These are phyloP conservation scores for Xerocomellus amylosporus DNA, from an alignment of 768 basidiomycete species.

Conservation along the genomic window DNA sequence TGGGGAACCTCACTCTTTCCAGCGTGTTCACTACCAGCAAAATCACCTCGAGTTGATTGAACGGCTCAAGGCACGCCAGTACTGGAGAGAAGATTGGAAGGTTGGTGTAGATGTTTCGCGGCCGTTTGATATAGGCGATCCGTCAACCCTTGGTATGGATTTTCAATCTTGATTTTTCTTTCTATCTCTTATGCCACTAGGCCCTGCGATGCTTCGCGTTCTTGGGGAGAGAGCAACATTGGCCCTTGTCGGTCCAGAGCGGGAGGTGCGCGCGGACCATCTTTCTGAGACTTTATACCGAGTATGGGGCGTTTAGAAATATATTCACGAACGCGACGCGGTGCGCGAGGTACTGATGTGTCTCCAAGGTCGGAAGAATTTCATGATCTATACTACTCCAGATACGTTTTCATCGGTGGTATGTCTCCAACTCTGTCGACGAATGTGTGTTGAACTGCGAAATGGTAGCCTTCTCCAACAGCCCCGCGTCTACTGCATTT, in stretches of 20 bases:
- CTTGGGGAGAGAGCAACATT: conserved; percentile 38
- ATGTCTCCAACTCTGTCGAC: neutral
- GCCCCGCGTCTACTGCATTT: conserved; percentile 65
- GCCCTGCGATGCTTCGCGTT: conserved; percentile 42
- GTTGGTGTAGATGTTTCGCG: conserved; percentile 41
- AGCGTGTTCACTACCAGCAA: conserved; percentile 1
- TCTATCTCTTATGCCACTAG: conserved; percentile 28
- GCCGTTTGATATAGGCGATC: conserved; percentile 62
- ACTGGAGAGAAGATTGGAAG: conserved; percentile 71
- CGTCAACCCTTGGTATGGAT: conserved; percentile 65
- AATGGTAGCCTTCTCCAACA: conserved; percentile 43
- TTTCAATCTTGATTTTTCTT: neutral
- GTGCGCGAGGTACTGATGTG: conserved; percentile 76
- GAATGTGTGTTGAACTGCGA: neutral
- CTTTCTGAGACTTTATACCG: neutral
- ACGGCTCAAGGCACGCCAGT: conserved; percentile 59
- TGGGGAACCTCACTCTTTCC: neutral
- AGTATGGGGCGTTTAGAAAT: conserved; percentile 41
- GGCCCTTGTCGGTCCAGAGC: conserved; percentile 39
- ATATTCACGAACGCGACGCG: conserved; percentile 72
- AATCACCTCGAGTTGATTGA: conserved; percentile 56
- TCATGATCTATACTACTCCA: conserved; percentile 44
- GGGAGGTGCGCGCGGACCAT: conserved; percentile 36
- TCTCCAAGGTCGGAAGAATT: conserved; percentile 67
- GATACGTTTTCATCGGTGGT: conserved; percentile 36